Percentiles rank a stretch among this genome's conserved stretches.
phyloP scores from a whole-genome alignment of 805 yeast genomes.

The Lipomyces kockii region DNA sequence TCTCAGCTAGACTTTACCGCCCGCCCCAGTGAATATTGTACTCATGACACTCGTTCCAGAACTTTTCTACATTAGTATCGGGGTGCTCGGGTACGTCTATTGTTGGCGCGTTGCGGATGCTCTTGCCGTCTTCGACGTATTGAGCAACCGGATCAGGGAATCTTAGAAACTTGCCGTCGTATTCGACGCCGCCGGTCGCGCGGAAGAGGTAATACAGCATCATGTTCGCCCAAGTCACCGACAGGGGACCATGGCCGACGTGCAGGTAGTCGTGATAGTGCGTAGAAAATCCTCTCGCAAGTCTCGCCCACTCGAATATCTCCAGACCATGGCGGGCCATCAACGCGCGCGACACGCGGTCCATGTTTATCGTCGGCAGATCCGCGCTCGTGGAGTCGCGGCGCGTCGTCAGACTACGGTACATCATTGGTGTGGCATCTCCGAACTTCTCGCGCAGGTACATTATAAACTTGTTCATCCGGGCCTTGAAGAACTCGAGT shows the following conservation, averaged over 20 bases:
- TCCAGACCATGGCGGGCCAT: slow-evolving; percentile 22
- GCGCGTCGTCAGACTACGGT: slow-evolving; percentile 30
- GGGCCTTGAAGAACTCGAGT: slow-evolving; percentile 26
- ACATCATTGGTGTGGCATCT: slow-evolving; percentile 25
- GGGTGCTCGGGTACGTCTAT: slow-evolving; percentile 12
- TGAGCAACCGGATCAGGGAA: slow-evolving; percentile 22
- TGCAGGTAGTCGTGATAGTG: slow-evolving; percentile 30
- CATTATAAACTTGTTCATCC: slow-evolving; percentile 26
- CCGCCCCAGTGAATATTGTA: slow-evolving; percentile 32
- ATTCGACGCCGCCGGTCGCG: slow-evolving; percentile 31
- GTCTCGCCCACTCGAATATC: slow-evolving; percentile 32
- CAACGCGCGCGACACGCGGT: slow-evolving; percentile 27
- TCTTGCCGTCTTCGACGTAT: slow-evolving; percentile 17
- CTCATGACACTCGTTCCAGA: slow-evolving; percentile 29
- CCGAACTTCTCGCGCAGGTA: slow-evolving; percentile 18
- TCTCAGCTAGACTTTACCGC: background rate
- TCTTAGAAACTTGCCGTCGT: slow-evolving; percentile 15
- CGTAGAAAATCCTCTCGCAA: slow-evolving; percentile 25
- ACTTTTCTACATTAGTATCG: slow-evolving; percentile 8
- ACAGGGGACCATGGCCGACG: slow-evolving; percentile 18
- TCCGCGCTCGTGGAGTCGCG: slow-evolving; percentile 21
- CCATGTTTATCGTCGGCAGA: slow-evolving; percentile 25
- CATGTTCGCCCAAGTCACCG: slow-evolving; percentile 26
- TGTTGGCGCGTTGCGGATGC: slow-evolving; percentile 11
- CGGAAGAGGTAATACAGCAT: slow-evolving; percentile 31